Evolutionary conservation across 148 eudicot genomes (phyloP).

Genomic region (Gaultheria prostrata): DNA sequence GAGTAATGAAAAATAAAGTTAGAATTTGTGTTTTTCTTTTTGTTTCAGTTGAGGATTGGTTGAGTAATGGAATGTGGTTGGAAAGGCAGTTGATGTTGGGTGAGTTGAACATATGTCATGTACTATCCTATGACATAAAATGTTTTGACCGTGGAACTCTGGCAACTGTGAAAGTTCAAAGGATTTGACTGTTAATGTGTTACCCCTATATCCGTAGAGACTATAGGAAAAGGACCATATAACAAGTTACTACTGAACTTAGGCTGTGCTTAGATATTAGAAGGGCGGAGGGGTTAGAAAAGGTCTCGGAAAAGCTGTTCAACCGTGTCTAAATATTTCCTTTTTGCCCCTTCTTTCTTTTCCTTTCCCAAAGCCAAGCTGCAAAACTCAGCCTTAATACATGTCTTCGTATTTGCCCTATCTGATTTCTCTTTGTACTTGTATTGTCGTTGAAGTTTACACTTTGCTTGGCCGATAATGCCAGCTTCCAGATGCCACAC

Average conservation of each 20-base stretch:
- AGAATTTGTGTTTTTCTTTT: neutral
- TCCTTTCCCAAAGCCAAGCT: neutral
- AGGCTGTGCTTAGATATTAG: neutral
- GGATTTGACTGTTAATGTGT: neutral
- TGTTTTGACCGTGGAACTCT: neutral
- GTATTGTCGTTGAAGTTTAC: neutral
- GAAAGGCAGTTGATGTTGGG: neutral
- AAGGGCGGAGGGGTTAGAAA: neutral
- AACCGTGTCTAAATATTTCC: neutral
- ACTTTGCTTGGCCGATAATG: constrained; percentile 8
- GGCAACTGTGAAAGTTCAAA: neutral
- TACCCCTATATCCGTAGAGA: neutral
- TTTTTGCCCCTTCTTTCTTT: neutral
- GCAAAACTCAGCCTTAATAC: neutral
- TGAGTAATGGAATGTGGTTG: neutral
- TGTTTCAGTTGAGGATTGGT: neutral
- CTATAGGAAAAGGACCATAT: neutral
- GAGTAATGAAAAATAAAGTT: neutral
- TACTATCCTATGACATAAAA: neutral
- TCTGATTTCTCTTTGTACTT: neutral
- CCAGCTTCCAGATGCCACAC: constrained; percentile 92
- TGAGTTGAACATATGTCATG: neutral
- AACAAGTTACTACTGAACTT: neutral
- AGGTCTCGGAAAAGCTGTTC: neutral
- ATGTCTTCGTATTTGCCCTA: neutral